Base-by-base conservation (phyloP, 2,329 filamentous ascomycete species). In the Aspergillus sojae region DNA sequence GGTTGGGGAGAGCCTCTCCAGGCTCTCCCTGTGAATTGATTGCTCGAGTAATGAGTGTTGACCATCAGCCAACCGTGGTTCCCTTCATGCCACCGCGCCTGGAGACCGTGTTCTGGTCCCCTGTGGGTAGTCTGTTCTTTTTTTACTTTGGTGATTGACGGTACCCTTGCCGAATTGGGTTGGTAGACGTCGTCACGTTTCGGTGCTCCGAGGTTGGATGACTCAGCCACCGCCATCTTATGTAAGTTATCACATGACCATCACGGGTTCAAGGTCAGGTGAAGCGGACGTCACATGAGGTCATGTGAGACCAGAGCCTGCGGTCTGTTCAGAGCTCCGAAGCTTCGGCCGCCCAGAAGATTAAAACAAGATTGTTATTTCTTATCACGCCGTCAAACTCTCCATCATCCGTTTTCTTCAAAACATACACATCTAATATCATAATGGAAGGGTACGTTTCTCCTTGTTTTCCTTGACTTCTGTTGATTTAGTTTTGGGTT, bases 361-460 rank as follows among this genome's bases (percentile, higher is more conserved):
- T 39, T 36, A 36, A 39, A 55, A 39, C 12, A 54, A 60, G 58
- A 57, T 48, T 61, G 32, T 52, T 57, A 28, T 61, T 39, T 16
- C 16, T 23, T 21, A 30, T 61, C 28, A 16, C 48, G 34, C 36
- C 30, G 16, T 45, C 28, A 21, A 41, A 28, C 48, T 26, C 10
- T 30, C 28, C 46, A 21, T 59, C 26, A 16, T 4, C 23, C 11
- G 28, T 26, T 53, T 26, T 19, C 30, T 21, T n/a, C 58, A 62
- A 39, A 16, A 5, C 32, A 39, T 43, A 45, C 54, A 45, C 43
- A 63, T n/a, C 57, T 66, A 53, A 62, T 48, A 67, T 66, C 72
- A 75, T 62, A 67, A 79, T 80, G 77, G 77, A 79, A 59, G 74
- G 70, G 77, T 78, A 68, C 58, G 73, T 70, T 2, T 50, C 16